Evolutionary conservation across 78 protist genomes (phyloP), one percentile per base, ranked within the genome.

Genomic region (Dictyostelium brefeldianum): DNA sequence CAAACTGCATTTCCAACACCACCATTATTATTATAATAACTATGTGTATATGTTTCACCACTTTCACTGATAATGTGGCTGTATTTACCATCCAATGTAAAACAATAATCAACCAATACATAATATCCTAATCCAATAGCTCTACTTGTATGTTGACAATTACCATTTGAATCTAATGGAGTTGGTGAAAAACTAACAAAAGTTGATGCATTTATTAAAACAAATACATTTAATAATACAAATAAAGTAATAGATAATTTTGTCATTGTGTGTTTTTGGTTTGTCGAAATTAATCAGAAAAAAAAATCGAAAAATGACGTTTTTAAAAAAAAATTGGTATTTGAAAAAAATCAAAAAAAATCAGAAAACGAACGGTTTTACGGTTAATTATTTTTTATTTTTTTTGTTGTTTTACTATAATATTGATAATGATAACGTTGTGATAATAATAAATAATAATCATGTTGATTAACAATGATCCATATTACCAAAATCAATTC

Each of bases 401-500:
- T 62, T 62, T 3, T n/a, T 20, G 18, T n/a, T n/a, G 8, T 59
- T 59, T 22, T 59, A n/a, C n/a, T 59, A 22, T 9, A 9, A 59
- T 18, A n/a, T 2, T 9, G 1, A 59, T 4, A n/a, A 59, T n/a
- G n/a, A n/a, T n/a, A n/a, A n/a, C n/a, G 69, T 1, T 59, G 3
- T 7, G 7, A 59, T n/a, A 53, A 53, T 53, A 14, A n/a, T n/a
- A n/a, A n/a, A n/a, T n/a, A n/a, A n/a, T 25, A 10, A 9, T 25
- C 25, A 10, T 62, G 6, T 62, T 62, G 22, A 2, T 62, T 62
- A 29, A 65, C 73, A 65, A 12, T 31, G 41, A 12, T 65, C 27
- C 47, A 65, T 29, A 65, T 65, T 14, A 29, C 73, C 73, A 65
- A 29, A 65, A 65, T 65, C 46, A 65, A 65, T 65, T 65, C 73